These are phyloP conservation scores for Elaphomyces granulatus DNA, from an alignment of 495 filamentous ascomycete species.

Conservation along the genomic window DNA sequence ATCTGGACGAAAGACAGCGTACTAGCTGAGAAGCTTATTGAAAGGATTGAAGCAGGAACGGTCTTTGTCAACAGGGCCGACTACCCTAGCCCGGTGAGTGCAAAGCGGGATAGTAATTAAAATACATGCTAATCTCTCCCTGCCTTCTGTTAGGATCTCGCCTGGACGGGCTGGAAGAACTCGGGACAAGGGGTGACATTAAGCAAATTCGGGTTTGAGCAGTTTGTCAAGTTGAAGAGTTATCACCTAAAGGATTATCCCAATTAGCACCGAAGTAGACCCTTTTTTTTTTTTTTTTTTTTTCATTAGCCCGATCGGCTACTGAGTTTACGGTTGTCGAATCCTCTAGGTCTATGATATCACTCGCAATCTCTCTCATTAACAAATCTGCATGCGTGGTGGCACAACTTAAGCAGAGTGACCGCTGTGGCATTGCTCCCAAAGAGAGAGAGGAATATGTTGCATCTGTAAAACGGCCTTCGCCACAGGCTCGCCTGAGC, in stretches of 20 bases:
- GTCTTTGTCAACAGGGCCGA: constrained; percentile 95
- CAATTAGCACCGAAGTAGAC: constrained; percentile 27
- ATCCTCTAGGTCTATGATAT: too few species aligned
- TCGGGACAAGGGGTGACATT: constrained; percentile 83
- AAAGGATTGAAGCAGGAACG: constrained; percentile 81
- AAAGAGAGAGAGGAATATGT: too few species aligned
- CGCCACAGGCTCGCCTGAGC: too few species aligned
- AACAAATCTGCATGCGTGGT: too few species aligned
- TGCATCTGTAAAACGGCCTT: too few species aligned
- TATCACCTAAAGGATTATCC: constrained; percentile 87
- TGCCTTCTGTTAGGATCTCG: constrained; percentile 56
- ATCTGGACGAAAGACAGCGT: constrained; percentile 90
- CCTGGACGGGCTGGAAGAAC: constrained; percentile 97
- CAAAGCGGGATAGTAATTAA: constrained; percentile 2
- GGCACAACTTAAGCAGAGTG: too few species aligned
- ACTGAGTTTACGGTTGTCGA: too few species aligned
- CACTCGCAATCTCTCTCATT: too few species aligned
- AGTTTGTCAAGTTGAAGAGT: constrained; percentile 92
- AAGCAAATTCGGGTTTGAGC: constrained; percentile 82
- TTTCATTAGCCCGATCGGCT: too few species aligned
- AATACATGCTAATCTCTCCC: too few species aligned
- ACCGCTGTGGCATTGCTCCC: too few species aligned
- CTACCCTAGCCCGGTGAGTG: constrained; percentile 77
- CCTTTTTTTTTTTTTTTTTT: too few species aligned
- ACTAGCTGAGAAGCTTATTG: constrained; percentile 61